These are phyloP conservation scores for Fusarium haematococcum DNA, from an alignment of 2,329 filamentous ascomycete genomes.

Conservation along the genomic window DNA sequence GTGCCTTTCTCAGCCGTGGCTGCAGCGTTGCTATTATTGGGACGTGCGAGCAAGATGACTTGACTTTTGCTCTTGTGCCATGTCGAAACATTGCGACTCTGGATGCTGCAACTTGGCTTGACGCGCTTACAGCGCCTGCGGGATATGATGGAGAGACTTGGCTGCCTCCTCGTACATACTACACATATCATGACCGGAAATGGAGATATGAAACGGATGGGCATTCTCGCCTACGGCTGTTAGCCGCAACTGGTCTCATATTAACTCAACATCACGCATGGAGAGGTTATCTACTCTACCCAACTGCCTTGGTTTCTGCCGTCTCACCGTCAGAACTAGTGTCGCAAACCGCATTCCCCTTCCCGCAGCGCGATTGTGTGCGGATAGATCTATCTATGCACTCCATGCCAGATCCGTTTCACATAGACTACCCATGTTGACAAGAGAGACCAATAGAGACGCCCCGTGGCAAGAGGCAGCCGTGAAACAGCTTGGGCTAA, in stretches of 20 bases:
- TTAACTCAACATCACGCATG: constrained; percentile 4
- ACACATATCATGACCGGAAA: constrained; percentile 13
- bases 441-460: constrained; percentile 1
- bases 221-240: constrained; percentile 20
- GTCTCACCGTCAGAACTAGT: constrained; percentile 1
- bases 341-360: constrained; percentile 1
- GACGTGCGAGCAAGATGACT: not conserved
- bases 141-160: not conserved
- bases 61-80: constrained; percentile 8
- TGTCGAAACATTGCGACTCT: constrained; percentile 9
- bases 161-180: not conserved
- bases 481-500: constrained; percentile 3
- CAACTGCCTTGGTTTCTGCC: not conserved
- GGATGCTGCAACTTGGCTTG: not conserved
- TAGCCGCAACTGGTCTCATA: constrained; percentile 23
- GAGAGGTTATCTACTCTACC: not conserved
- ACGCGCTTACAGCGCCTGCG: not conserved
- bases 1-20: constrained; percentile 17
- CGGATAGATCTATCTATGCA: constrained; percentile 6
- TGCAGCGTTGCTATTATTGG: constrained; percentile 34
- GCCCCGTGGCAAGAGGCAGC: not conserved
- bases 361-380: not conserved
- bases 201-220: constrained; percentile 22
- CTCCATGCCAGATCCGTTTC: constrained; percentile 5
- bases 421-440: not conserved